Percentiles rank a stretch among this genome's conserved stretches.
Evolutionary conservation across 2,329 filamentous ascomycete genomes (phyloP).

Genomic region (Aureobasidium pullulans): DNA sequence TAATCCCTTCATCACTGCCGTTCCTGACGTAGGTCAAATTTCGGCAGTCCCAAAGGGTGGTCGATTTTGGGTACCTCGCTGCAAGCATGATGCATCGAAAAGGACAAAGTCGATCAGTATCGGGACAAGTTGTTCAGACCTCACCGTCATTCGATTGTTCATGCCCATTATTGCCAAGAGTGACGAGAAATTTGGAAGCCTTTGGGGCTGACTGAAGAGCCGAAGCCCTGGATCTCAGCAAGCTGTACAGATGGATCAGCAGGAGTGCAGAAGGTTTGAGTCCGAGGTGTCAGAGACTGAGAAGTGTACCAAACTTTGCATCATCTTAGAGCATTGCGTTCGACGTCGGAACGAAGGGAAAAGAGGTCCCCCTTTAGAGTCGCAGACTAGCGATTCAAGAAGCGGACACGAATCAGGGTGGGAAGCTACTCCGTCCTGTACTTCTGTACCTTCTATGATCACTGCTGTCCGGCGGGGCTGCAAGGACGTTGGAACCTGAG

Average conservation of each 20-base stretch:
- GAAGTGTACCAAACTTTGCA: conserved; percentile 4
- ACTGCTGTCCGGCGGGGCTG: background rate
- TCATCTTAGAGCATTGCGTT: background rate
- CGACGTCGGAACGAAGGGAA: background rate
- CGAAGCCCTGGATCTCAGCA: background rate
- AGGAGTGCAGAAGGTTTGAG: background rate
- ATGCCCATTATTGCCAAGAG: background rate
- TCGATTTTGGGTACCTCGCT: background rate
- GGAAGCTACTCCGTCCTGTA: background rate
- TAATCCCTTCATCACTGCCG: background rate
- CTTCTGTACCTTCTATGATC: background rate
- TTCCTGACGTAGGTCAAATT: background rate
- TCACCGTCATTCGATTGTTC: background rate
- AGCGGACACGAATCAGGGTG: background rate
- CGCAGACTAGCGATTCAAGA: conserved; percentile 2
- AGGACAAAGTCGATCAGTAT: background rate
- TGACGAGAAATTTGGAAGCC: background rate
- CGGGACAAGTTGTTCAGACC: background rate
- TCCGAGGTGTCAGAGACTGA: conserved; percentile 4
- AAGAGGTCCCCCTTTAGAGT: background rate
- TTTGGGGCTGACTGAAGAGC: background rate
- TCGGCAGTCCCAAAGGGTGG: background rate
- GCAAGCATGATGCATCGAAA: background rate
- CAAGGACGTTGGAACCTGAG: background rate
- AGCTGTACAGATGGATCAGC: background rate